Evolutionary conservation across 2,329 filamentous ascomycete genomes (phyloP).

Genomic region (Hymenoscyphus linearis): DNA sequence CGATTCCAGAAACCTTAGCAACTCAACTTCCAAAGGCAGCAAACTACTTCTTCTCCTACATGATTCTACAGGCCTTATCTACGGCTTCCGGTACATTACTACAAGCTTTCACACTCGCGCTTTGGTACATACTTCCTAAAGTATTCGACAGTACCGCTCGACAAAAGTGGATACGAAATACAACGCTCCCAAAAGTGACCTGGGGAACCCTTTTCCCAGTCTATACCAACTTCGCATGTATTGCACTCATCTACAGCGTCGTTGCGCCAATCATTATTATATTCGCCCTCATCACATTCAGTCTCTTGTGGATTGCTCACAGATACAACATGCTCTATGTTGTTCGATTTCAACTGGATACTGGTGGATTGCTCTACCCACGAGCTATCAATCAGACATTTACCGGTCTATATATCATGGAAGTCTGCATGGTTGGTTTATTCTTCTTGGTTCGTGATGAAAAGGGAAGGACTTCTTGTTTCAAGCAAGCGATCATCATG

Average conservation of each 20-base stretch:
- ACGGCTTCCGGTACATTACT: conserved; percentile 85
- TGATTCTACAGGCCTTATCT: conserved; percentile 89
- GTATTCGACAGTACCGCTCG: conserved; percentile 76
- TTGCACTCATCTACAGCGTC: conserved; percentile 82
- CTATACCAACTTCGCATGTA: conserved; percentile 94
- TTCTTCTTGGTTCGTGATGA: conserved; percentile 73
- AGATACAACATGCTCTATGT: conserved; percentile 97
- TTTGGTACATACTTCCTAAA: conserved; percentile 77
- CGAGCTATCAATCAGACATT: conserved; percentile 93
- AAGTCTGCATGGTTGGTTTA: conserved; percentile 80
- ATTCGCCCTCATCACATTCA: conserved; percentile 90
- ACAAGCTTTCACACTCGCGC: conserved; percentile 71
- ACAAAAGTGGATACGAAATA: conserved; percentile 83
- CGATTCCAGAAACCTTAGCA: conserved; percentile 67
- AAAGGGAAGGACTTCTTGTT: conserved; percentile 50
- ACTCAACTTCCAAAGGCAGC: conserved; percentile 76
- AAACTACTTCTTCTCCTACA: conserved; percentile 98
- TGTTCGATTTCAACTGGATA: conserved; percentile 82
- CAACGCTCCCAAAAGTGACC: conserved; percentile 66
- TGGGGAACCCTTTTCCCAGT: conserved; percentile 96
- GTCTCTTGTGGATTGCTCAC: conserved; percentile 87
- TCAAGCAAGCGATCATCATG: conserved; percentile 80
- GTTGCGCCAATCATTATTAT: conserved; percentile 86
- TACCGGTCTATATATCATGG: conserved; percentile 91
- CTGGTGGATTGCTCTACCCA: conserved; percentile 86